A percentile compares a stretch with the other conserved stretches of the same genome.
These are phyloP conservation scores for Cordyceps fumosorosea DNA, from an alignment of 2,329 filamentous ascomycete genomes.

Conservation along the genomic window DNA sequence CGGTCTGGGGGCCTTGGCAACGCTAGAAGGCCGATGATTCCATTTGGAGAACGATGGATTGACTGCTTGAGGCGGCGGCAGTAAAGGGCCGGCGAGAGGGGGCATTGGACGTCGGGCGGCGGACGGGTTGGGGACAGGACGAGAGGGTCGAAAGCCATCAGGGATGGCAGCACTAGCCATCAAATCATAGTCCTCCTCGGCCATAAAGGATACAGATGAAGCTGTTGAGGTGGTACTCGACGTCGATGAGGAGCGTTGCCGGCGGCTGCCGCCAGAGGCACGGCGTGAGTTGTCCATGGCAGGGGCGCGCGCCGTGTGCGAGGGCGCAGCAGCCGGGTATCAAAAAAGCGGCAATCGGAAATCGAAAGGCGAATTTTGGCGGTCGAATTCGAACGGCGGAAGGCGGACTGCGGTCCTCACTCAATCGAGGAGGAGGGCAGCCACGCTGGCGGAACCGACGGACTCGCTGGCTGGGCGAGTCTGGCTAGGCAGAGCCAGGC, in stretches of 20 bases:
- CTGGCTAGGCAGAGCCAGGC: slow-evolving; percentile 8
- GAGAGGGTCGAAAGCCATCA: slow-evolving; percentile 42
- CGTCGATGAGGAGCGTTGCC: slow-evolving; percentile 7
- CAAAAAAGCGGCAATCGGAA: neutral
- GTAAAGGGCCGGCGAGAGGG: slow-evolving; percentile 14
- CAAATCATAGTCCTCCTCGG: slow-evolving; percentile 44
- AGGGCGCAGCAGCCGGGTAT: neutral
- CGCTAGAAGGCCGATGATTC: slow-evolving; percentile 44
- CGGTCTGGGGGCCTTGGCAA: slow-evolving; percentile 44
- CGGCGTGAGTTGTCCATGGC: slow-evolving; percentile 12
- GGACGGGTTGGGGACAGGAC: neutral
- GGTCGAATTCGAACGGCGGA: neutral
- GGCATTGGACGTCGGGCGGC: neutral
- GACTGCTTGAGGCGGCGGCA: slow-evolving; percentile 16
- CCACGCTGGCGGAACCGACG: slow-evolving; percentile 9
- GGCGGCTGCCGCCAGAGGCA: slow-evolving; percentile 4
- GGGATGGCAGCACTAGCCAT: slow-evolving; percentile 44
- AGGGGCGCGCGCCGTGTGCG: neutral
- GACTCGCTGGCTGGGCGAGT: slow-evolving; percentile 9
- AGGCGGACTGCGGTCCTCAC: slow-evolving; percentile 10
- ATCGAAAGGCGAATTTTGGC: neutral
- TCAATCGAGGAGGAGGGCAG: slow-evolving; percentile 2
- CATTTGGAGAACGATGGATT: slow-evolving; percentile 21
- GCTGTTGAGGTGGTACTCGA: slow-evolving; percentile 3
- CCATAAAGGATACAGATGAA: slow-evolving; percentile 15